Base-by-base conservation (phyloP, 371 early-diverging fungal genomes). In the Lichtheimia corymbifera region DNA sequence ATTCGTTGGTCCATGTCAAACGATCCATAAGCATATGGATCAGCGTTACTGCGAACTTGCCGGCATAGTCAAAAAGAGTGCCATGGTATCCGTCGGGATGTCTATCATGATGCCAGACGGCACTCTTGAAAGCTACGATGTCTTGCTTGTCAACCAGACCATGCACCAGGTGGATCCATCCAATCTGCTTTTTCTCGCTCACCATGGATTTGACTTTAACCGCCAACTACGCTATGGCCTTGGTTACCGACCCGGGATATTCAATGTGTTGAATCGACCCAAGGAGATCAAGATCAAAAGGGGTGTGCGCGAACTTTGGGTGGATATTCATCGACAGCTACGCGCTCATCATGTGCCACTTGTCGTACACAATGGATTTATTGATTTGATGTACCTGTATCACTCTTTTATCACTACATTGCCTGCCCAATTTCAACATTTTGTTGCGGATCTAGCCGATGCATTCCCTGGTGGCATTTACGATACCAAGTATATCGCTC, bases 361-460 rank as follows among this genome's bases (percentile, higher is more conserved):
- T 11, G 83, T 95, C 5, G 77, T 94, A 0, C 98, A 97, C 79
- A 96, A 97, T 70, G 98, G 97, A 0, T 73, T 96, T 20, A 78
- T 94, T 30, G 98, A 97, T 65, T 67, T 96, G 15, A 80, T 94
- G 71, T 96, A 93, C 68, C 52, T 97, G 3, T 96, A 97, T 69
- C 87, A 93, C 62, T 74, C 87, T 27, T 91, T 97, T 64, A 89
- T 91, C 63, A 88, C 89, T 0, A 69, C 67, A 15, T 72, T 96
- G 24, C 98, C 98, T 0, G 64, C 71, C 7, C 69, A 76, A 4
- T 67, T 95, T 35, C 69, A 75, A n/a, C 76, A 78, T 0, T 95
- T 96, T 66, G 67, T 88, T 0, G 83, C 83, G 0, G 94, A 92
- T 64, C 54, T 95, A n/a, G 63, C 70, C 4, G 84, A 84, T 25